Conservation (phyloP, 2,329 filamentous ascomycete genomes). For the Colletotrichum sp. region DNA sequence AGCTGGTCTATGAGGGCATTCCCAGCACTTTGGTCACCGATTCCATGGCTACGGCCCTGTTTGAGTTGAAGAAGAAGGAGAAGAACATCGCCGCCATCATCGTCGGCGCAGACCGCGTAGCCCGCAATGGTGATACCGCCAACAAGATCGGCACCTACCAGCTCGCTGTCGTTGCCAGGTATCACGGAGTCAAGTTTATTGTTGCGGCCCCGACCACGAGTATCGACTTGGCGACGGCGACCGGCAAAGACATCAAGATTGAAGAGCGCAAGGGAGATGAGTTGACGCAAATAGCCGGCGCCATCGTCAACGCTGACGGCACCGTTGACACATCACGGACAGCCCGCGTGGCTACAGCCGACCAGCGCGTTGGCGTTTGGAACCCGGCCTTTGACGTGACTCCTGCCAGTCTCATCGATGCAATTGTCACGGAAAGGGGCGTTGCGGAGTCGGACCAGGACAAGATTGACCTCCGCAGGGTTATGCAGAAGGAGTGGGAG, state of each 20-base stretch:
- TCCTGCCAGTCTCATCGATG: conserved; percentile 86
- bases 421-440: conserved; percentile 90
- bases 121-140: conserved; percentile 94
- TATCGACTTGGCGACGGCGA: conserved; percentile 83
- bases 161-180: conserved; percentile 85
- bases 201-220: conserved; percentile 95
- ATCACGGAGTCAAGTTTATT: conserved; percentile 92
- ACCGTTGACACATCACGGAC: conserved; percentile 66
- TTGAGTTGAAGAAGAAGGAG: conserved; percentile 65
- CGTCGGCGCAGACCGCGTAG: conserved; percentile 93
- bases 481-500: conserved; percentile 63
- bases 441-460: conserved; percentile 77
- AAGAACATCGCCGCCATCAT: conserved; percentile 84
- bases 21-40: conserved; percentile 93
- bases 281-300: conserved; percentile 84
- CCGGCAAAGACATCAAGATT: conserved; percentile 83
- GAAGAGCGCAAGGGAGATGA: conserved; percentile 85
- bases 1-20: conserved; percentile 92
- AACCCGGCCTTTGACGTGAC: conserved; percentile 98
- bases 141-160: conserved; percentile 98
- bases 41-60: conserved; percentile 92
- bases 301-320: conserved; percentile 68
- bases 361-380: conserved; percentile 84
- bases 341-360: conserved; percentile 80
- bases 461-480: conserved; percentile 66